Evolutionary conservation across 257 asterid genomes (phyloP).

Genomic region (Ocimum tenuiflorum): DNA sequence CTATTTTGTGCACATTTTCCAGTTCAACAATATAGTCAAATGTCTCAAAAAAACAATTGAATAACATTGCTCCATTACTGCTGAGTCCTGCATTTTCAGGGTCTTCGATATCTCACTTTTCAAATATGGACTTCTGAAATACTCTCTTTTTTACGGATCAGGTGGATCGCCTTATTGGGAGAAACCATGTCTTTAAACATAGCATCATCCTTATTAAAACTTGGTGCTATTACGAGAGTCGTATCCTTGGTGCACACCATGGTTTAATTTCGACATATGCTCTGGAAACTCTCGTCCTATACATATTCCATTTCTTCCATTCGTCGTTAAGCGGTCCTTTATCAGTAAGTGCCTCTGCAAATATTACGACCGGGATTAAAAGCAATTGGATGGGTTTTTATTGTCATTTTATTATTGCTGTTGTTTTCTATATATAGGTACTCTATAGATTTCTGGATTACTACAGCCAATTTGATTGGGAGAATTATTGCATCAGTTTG

Average conservation of each 20-base stretch:
- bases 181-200: conserved; percentile 68
- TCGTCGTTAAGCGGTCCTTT: conserved; percentile 39
- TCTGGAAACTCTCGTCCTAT: conserved; percentile 41
- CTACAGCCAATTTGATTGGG: conserved; percentile 85
- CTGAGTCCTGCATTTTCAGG: too few species aligned
- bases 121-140: conserved; percentile 1
- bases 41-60: too few species aligned
- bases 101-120: too few species aligned
- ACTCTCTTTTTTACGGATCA: conserved; percentile 25
- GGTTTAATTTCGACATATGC: conserved; percentile 65
- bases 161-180: conserved; percentile 75
- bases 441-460: conserved; percentile 67
- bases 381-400: background rate
- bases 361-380: background rate
- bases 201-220: conserved; percentile 71
- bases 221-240: conserved; percentile 89
- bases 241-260: conserved; percentile 82
- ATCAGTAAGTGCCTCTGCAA: conserved; percentile 37
- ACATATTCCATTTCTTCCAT: conserved; percentile 44
- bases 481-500: conserved; percentile 61
- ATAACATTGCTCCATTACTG: too few species aligned
- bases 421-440: conserved; percentile 36
- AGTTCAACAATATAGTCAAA: too few species aligned
- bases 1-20: too few species aligned
- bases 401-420: conserved; percentile 5